phyloP scores from a whole-genome alignment of 768 basidiomycete species.

The Suillus subalutaceus region DNA sequence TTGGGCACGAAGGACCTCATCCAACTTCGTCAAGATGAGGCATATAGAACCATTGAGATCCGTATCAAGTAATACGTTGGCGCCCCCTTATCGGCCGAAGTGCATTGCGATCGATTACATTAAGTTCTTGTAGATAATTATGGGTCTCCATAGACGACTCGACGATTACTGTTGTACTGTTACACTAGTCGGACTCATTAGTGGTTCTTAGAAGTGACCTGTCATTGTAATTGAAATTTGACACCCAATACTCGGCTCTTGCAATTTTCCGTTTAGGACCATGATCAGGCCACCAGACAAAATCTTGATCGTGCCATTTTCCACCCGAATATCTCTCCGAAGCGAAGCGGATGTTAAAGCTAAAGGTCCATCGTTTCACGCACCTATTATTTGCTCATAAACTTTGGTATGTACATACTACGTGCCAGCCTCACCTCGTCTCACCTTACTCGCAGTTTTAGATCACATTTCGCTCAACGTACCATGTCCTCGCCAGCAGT shows the following conservation, averaged over 20 bases:
- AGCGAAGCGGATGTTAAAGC: background rate
- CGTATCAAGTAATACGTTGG: slow-evolving; percentile 33
- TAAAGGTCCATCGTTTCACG: background rate
- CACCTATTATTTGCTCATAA: background rate
- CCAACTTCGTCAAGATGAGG: slow-evolving; percentile 55
- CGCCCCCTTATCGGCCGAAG: background rate
- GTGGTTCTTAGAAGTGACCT: background rate
- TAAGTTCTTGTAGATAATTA: background rate
- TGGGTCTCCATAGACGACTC: background rate
- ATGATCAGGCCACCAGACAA: slow-evolving; percentile 2
- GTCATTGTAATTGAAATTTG: background rate
- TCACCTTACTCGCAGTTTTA: slow-evolving; percentile 7
- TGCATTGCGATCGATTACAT: background rate
- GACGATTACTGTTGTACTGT: background rate
- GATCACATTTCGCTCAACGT: slow-evolving; percentile 9
- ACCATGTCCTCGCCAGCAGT: slow-evolving; percentile 64
- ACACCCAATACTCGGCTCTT: background rate
- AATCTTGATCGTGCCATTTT: slow-evolving; percentile 8
- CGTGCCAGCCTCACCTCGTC: background rate
- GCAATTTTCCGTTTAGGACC: background rate
- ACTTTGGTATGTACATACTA: background rate
- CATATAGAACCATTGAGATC: slow-evolving; percentile 60
- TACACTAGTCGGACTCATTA: too few relatives aligned
- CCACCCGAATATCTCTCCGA: background rate
- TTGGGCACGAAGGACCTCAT: slow-evolving; percentile 77